Evolutionary conservation across 345 rosid genomes (phyloP).

Genomic region (Pelargonium nanum): DNA sequence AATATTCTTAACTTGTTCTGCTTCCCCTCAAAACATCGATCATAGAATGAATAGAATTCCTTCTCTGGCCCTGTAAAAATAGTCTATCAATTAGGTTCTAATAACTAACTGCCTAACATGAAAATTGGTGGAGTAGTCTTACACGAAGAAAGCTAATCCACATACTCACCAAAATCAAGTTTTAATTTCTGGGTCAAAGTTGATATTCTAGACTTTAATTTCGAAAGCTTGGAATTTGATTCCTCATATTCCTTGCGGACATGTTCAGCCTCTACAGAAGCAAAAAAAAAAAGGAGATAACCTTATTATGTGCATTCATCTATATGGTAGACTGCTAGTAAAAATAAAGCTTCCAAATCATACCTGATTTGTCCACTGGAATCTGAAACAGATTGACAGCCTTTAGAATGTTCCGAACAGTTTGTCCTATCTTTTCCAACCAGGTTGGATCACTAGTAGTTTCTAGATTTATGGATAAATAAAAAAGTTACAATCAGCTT

Average conservation of each 20-base stretch:
- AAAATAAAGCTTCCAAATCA: slow-evolving; percentile 2
- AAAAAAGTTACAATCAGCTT: not conserved
- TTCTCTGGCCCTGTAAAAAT: slow-evolving; percentile 61
- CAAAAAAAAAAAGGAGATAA: slow-evolving; percentile 18
- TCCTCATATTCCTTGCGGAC: slow-evolving; percentile 80
- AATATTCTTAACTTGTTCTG: slow-evolving; percentile 56
- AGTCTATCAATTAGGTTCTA: not conserved
- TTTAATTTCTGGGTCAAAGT: slow-evolving; percentile 68
- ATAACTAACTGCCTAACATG: not conserved
- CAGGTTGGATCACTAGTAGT: slow-evolving; percentile 43
- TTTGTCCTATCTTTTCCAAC: slow-evolving; percentile 76
- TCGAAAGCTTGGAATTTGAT: slow-evolving; percentile 61
- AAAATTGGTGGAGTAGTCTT: not conserved
- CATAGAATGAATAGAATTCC: slow-evolving; percentile 82
- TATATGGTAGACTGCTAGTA: not conserved
- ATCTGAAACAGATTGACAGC: slow-evolving; percentile 70
- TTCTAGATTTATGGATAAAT: not conserved
- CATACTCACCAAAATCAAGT: slow-evolving; percentile 70
- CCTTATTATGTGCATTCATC: not conserved
- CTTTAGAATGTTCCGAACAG: slow-evolving; percentile 46
- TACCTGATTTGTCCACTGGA: slow-evolving; percentile 76
- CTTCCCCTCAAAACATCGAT: slow-evolving; percentile 77
- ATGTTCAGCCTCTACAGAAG: slow-evolving; percentile 51
- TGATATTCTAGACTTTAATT: slow-evolving; percentile 78
- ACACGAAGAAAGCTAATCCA: not conserved